These are phyloP conservation scores for Didymella keratinophila DNA, from an alignment of 2,329 filamentous ascomycete species.

Conservation along the genomic window DNA sequence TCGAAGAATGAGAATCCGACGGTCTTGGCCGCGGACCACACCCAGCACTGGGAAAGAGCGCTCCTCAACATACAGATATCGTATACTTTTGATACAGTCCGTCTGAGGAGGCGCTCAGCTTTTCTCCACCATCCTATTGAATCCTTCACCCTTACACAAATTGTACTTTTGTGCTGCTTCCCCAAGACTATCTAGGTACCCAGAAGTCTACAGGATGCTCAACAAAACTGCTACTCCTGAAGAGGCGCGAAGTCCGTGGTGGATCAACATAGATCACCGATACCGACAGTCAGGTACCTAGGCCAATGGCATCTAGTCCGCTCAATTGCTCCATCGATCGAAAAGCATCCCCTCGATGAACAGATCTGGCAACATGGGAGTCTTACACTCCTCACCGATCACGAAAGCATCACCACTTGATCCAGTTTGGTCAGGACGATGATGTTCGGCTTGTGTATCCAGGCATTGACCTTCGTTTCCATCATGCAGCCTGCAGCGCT, in stretches of 20 bases:
- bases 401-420: neutral
- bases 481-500: neutral
- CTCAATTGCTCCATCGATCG: neutral
- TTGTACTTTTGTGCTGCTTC: neutral
- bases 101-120: conserved; percentile 12
- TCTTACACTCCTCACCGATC: neutral
- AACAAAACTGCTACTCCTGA: neutral
- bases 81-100: conserved; percentile 15
- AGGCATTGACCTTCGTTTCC: neutral
- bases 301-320: neutral
- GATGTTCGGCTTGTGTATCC: neutral
- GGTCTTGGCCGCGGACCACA: conserved; percentile 16
- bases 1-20: neutral
- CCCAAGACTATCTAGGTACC: neutral
- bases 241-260: neutral
- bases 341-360: neutral
- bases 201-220: conserved; percentile 1
- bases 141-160: conserved; percentile 1
- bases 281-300: neutral
- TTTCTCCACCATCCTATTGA: conserved; percentile 13
- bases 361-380: neutral
- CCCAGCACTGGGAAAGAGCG: conserved; percentile 15
- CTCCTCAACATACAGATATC: conserved; percentile 15
- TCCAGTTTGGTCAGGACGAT: neutral
- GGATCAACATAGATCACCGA: conserved; percentile 3